phyloP scores from a whole-genome alignment of 768 basidiomycete species.

The Hypholoma sublateritium region DNA sequence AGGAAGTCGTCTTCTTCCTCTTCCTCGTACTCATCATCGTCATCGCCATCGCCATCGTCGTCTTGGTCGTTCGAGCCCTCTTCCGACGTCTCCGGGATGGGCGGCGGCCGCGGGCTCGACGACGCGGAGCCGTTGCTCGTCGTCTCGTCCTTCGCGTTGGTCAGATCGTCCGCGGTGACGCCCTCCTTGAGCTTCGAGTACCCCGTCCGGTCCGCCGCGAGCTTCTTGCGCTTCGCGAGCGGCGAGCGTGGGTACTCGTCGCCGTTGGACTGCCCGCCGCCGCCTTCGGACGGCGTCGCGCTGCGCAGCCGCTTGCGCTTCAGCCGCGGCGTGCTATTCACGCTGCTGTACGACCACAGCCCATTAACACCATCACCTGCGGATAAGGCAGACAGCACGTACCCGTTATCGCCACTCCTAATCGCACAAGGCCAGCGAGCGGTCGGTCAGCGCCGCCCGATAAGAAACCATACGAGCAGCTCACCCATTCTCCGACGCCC shows the following conservation, averaged over 20 bases:
- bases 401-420: slow-evolving; percentile 31
- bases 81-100: slow-evolving; percentile 15
- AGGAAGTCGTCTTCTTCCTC: slow-evolving; percentile 75
- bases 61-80: slow-evolving; percentile 31
- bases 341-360: slow-evolving; percentile 24
- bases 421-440: not conserved
- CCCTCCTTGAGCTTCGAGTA: slow-evolving; percentile 70
- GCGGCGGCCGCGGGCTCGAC: not conserved
- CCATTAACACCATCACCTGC: not conserved
- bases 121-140: slow-evolving; percentile 16
- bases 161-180: slow-evolving; percentile 54
- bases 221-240: slow-evolving; percentile 77
- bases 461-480: not conserved
- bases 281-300: slow-evolving; percentile 66
- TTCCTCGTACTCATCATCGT: slow-evolving; percentile 50
- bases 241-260: slow-evolving; percentile 58
- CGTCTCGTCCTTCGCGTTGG: slow-evolving; percentile 17
- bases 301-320: slow-evolving; percentile 75
- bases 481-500: slow-evolving; percentile 41
- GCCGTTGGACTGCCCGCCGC: slow-evolving; percentile 32
- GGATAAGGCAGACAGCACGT: slow-evolving; percentile 2
- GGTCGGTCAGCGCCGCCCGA: not conserved
- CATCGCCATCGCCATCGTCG: slow-evolving; percentile 33
- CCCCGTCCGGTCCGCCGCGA: slow-evolving; percentile 63
- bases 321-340: slow-evolving; percentile 39